Conservation (phyloP, 2,329 filamentous ascomycete species). For the Calonectria pteridis region DNA sequence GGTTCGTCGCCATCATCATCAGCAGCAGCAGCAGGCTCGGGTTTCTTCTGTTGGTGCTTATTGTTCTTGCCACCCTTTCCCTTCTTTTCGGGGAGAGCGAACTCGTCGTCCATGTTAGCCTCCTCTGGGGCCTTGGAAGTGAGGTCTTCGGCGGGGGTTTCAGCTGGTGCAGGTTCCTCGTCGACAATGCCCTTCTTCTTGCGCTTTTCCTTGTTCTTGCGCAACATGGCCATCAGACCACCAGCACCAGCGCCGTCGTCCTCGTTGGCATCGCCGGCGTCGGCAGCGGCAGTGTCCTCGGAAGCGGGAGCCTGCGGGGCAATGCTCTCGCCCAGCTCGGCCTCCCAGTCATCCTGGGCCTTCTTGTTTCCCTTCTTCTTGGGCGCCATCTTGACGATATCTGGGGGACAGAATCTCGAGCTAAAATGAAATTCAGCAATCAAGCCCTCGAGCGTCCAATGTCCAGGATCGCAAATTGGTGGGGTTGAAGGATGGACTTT, state of each 20-base stretch:
- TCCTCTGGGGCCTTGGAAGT: constrained; percentile 81
- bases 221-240: constrained; percentile 83
- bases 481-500: constrained; percentile 25
- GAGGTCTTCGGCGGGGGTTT: constrained; percentile 75
- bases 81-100: constrained; percentile 83
- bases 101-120: constrained; percentile 87
- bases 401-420: constrained; percentile 26
- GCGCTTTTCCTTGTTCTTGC: constrained; percentile 86
- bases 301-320: constrained; percentile 67
- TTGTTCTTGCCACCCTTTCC: constrained; percentile 69
- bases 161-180: constrained; percentile 57
- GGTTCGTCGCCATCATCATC: constrained; percentile 67
- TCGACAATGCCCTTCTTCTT: constrained; percentile 88
- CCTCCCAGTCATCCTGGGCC: constrained; percentile 92
- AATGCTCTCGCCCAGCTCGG: constrained; percentile 85
- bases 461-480: constrained; percentile 36
- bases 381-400: constrained; percentile 77
- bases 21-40: constrained; percentile 59
- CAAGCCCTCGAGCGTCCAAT: constrained; percentile 21
- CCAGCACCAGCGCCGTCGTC: constrained; percentile 69
- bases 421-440: constrained; percentile 29
- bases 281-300: constrained; percentile 60
- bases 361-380: constrained; percentile 94
- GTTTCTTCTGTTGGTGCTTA: constrained; percentile 57
- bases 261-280: constrained; percentile 61